Base-by-base conservation (phyloP, 2,329 filamentous ascomycete genomes). In the Cryphonectria japonica region DNA sequence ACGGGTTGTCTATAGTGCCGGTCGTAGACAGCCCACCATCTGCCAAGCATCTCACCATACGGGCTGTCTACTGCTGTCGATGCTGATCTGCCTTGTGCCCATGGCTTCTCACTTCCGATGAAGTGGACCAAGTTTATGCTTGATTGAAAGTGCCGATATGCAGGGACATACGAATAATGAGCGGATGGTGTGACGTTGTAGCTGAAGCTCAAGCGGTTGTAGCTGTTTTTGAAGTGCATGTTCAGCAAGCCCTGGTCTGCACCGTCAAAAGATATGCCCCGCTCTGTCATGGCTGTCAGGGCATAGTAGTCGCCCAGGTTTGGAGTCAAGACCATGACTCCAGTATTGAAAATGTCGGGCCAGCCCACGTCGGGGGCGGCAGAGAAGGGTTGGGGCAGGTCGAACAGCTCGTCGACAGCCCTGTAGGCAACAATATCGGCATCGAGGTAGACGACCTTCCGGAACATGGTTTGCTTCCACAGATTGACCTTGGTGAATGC, bases 311-410 rank as follows among this genome's bases (percentile, higher is more conserved):
- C 95, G 70, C 91, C 92, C 87, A 95, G 85, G 81, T 95, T 92
- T 46, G 96, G 96, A 22, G 87, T 91, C 72, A 99, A 82, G 50
- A 94, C 94, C 94, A 99, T 97, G 76, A 99, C 90, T 77, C 96
- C 96, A n/a, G 93, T 94, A 82, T 99, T 99, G 89, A 98, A 98
- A 73, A 95, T 88, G 82, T 99, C 96, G 46, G 96, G 96, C 96
- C 96, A 99, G 76, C 96, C 96, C 77, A 98, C 94, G 81, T 99
- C 96, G 43, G 96, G 95, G 14, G 93, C 94, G 2, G 96, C 90
- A 57, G 89, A 87, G 78, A 91, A 91, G 68, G 85, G 78, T 64
- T 88, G 82, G 5, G 83, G 77, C 34, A 90, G 79, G 70, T 91
- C 87, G 78, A 99, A 97, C 69, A 99, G 89, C 86, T 99, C 96